These are phyloP conservation scores for Backusella morwellensis DNA, from an alignment of 192 early-diverging fungal species.

Conservation along the genomic window DNA sequence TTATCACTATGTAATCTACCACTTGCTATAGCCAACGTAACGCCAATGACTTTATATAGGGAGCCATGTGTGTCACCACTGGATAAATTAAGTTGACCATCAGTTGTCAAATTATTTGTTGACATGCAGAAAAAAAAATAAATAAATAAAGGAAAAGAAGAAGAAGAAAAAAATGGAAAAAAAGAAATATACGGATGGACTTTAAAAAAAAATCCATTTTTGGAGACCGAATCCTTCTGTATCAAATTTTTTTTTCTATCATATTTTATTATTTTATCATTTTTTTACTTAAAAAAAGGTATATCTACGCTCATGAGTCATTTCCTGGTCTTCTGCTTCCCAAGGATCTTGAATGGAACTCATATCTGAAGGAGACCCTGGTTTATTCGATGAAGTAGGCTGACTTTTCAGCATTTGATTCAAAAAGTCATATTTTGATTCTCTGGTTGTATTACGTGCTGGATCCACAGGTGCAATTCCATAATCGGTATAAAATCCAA, in stretches of 20 bases:
- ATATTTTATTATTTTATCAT: not conserved
- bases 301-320: not conserved
- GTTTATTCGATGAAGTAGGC: not conserved
- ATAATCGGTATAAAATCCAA: not conserved
- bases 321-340: not conserved
- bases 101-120: conserved; percentile 12
- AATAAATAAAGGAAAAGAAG: not conserved
- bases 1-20: conserved; percentile 25
- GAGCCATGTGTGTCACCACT: conserved; percentile 3
- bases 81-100: not conserved
- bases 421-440: not conserved
- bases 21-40: conserved; percentile 71
- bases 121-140: conserved; percentile 3
- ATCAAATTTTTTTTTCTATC: not conserved
- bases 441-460: not conserved
- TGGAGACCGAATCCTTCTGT: not conserved
- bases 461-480: not conserved
- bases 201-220: not conserved
- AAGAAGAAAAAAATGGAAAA: not conserved
- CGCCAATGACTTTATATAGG: conserved; percentile 67
- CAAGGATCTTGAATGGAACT: not conserved
- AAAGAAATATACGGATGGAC: not conserved
- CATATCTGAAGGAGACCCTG: not conserved
- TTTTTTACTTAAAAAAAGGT: not conserved
- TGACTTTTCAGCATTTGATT: not conserved